These are phyloP conservation scores for Xylogone sp. DNA, from an alignment of 2,329 filamentous ascomycete genomes.

Conservation along the genomic window DNA sequence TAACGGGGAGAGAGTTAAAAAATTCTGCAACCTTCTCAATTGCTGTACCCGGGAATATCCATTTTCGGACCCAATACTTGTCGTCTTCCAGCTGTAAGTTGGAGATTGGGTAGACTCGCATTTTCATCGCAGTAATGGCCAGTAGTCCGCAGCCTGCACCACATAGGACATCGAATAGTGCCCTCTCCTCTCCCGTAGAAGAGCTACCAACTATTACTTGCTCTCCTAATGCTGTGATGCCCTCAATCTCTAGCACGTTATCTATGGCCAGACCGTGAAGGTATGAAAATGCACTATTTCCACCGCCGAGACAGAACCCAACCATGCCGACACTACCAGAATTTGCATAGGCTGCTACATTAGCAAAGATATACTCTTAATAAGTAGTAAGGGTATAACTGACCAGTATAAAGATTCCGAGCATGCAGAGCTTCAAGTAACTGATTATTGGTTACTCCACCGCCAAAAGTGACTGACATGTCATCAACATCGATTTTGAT, in stretches of 20 bases:
- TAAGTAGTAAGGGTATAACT: slow-evolving; percentile 20
- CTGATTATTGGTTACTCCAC: slow-evolving; percentile 25
- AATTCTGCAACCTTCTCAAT: slow-evolving; percentile 17
- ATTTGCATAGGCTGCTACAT: slow-evolving; percentile 18
- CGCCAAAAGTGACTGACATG: slow-evolving; percentile 25
- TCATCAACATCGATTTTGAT: slow-evolving; percentile 24
- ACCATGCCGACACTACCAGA: slow-evolving; percentile 17
- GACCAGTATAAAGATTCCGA: slow-evolving; percentile 28
- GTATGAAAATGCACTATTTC: slow-evolving; percentile 21
- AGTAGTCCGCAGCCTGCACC: slow-evolving; percentile 33
- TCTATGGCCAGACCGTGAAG: slow-evolving; percentile 32
- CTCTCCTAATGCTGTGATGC: slow-evolving; percentile 21
- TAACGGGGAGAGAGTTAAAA: slow-evolving; percentile 15
- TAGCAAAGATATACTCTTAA: slow-evolving; percentile 25
- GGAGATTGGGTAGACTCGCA: slow-evolving; percentile 20
- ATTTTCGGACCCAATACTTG: slow-evolving; percentile 28
- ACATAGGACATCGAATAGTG: slow-evolving; percentile 28
- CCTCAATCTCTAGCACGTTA: slow-evolving; percentile 22
- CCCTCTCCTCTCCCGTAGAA: slow-evolving; percentile 19
- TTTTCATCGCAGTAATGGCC: slow-evolving; percentile 26
- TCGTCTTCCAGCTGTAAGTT: slow-evolving; percentile 23
- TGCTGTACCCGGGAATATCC: slow-evolving; percentile 24
- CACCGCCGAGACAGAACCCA: slow-evolving; percentile 15
- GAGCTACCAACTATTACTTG: slow-evolving; percentile 12
- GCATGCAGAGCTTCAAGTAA: slow-evolving; percentile 19